Percentiles rank a stretch among this genome's conserved stretches.
phyloP scores from a whole-genome alignment of 1,139 yeast genomes.

The Diutina siamensis region DNA sequence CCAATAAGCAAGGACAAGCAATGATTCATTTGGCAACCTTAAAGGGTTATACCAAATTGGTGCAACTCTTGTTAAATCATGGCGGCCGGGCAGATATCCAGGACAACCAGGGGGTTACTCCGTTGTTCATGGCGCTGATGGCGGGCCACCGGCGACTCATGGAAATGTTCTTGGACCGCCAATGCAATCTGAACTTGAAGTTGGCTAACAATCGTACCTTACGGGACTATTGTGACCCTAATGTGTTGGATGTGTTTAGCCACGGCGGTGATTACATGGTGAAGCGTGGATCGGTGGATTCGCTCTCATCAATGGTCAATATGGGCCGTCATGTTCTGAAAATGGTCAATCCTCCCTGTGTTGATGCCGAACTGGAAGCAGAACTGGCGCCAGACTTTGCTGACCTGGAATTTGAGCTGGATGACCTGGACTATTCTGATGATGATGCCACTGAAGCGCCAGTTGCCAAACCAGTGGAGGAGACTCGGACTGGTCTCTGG shows the following conservation, averaged over 20 bases:
- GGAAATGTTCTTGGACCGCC: slow-evolving; percentile 45
- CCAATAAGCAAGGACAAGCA: slow-evolving; percentile 77
- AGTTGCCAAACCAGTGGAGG: neutral
- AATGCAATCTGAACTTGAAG: slow-evolving; percentile 49
- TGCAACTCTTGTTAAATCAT: slow-evolving; percentile 52
- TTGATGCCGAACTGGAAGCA: neutral
- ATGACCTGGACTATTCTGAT: slow-evolving; percentile 12
- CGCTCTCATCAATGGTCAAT: slow-evolving; percentile 29
- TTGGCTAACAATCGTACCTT: slow-evolving; percentile 48
- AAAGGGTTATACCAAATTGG: slow-evolving; percentile 55
- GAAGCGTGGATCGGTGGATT: slow-evolving; percentile 25
- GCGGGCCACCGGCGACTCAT: slow-evolving; percentile 59
- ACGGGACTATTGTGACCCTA: slow-evolving; percentile 47
- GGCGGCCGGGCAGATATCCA: slow-evolving; percentile 72
- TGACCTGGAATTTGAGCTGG: slow-evolving; percentile 25
- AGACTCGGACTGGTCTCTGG: slow-evolving; percentile 35
- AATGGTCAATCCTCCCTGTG: slow-evolving; percentile 18
- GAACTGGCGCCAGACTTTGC: slow-evolving; percentile 20
- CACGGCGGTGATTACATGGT: slow-evolving; percentile 12
- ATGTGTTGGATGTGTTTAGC: slow-evolving; percentile 46
- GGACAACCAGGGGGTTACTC: slow-evolving; percentile 76
- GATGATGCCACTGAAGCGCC: slow-evolving; percentile 7
- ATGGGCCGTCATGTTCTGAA: slow-evolving; percentile 32
- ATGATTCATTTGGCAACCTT: slow-evolving; percentile 75
- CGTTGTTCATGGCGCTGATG: slow-evolving; percentile 76